phyloP scores from a whole-genome alignment of 2,329 filamentous ascomycete genomes.

The Ophiostoma ulmi region DNA sequence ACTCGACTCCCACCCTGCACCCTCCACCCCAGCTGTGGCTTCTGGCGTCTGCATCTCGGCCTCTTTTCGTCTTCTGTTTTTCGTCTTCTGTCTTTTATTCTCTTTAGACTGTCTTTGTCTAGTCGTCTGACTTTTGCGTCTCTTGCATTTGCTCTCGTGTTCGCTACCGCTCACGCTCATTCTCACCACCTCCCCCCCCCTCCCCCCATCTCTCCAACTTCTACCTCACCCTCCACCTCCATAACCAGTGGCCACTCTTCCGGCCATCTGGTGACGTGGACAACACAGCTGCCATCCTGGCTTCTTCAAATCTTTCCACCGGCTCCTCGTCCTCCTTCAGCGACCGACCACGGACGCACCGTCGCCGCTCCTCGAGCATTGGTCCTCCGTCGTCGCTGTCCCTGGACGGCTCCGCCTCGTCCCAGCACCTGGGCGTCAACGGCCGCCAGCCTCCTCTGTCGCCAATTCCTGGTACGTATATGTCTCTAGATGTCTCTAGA shows the following conservation, averaged over 20 bases:
- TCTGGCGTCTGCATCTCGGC: not conserved
- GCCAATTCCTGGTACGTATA: constrained; percentile 51
- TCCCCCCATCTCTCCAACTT: not conserved
- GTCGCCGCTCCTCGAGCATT: constrained; percentile 35
- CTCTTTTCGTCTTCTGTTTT: not conserved
- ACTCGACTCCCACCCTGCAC: not conserved
- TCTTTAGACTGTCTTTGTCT: not conserved
- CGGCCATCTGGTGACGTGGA: constrained; percentile 30
- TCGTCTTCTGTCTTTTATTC: not conserved
- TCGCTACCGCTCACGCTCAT: not conserved
- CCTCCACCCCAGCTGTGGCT: not conserved
- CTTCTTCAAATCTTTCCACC: constrained; percentile 43
- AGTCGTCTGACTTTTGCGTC: not conserved
- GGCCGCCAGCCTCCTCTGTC: constrained; percentile 42
- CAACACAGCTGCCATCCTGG: constrained; percentile 42
- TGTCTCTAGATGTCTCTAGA: not conserved
- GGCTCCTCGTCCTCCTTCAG: constrained; percentile 53
- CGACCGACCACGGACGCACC: constrained; percentile 47
- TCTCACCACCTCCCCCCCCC: not conserved
- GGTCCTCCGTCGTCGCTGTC: constrained; percentile 32
- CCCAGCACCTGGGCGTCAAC: constrained; percentile 38
- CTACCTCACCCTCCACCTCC: not conserved
- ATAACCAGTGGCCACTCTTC: constrained; percentile 28
- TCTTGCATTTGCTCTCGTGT: not conserved
- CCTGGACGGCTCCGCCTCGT: constrained; percentile 33